phyloP scores from a whole-genome alignment of 164 flowering plant genomes.

The Magnolia sinica region DNA sequence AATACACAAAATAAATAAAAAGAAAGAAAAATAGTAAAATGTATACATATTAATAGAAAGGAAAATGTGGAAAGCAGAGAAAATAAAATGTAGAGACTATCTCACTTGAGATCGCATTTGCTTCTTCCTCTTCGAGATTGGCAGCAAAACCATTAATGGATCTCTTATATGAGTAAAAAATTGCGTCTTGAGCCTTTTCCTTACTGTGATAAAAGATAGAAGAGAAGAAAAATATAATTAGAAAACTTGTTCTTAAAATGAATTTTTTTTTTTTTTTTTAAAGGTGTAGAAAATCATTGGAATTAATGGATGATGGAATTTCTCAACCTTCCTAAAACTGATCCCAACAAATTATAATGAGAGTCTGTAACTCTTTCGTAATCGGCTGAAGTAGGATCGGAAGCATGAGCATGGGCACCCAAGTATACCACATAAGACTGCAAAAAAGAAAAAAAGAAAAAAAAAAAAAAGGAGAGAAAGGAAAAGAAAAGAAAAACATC shows the following conservation, averaged over 20 bases:
- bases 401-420: constrained; percentile 43
- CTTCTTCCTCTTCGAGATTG: constrained; percentile 23
- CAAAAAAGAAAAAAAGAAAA: neutral
- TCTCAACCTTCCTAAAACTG: constrained; percentile 43
- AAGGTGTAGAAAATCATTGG: neutral
- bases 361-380: constrained; percentile 26
- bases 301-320: neutral
- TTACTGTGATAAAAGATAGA: constrained; percentile 4
- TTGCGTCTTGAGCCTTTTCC: constrained; percentile 16
- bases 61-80: neutral
- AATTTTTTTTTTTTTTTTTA: no score
- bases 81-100: neutral
- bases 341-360: constrained; percentile 41
- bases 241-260: constrained; percentile 1
- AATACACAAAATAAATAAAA: constrained; percentile 1
- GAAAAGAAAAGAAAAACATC: no score
- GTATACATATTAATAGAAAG: no score
- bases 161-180: constrained; percentile 19
- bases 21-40: neutral
- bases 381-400: constrained; percentile 19
- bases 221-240: neutral
- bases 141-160: constrained; percentile 14
- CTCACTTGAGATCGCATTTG: constrained; percentile 15
- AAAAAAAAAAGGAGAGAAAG: neutral
- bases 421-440: constrained; percentile 59